These are phyloP conservation scores for Phytophthora crassamura DNA, from an alignment of 352 stramenopile species.

Conservation along the genomic window DNA sequence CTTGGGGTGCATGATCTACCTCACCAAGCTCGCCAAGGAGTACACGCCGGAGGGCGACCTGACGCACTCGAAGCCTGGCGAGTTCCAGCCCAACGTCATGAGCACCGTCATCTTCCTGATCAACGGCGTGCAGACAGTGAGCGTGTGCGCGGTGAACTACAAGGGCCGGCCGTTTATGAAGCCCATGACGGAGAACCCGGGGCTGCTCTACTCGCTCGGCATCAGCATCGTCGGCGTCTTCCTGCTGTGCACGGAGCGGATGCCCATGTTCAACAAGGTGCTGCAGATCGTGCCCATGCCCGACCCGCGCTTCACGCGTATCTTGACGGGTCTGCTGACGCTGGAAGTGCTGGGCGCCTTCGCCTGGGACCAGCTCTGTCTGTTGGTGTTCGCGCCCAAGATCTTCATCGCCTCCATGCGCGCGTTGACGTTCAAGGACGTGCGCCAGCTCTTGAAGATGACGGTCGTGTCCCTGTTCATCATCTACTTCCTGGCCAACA, in stretches of 20 bases:
- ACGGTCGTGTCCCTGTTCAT: conserved; percentile 78
- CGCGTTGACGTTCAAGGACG: conserved; percentile 79
- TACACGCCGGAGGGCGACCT: conserved; percentile 89
- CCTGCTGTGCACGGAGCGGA: conserved; percentile 92
- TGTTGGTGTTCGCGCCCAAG: conserved; percentile 86
- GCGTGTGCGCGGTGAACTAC: conserved; percentile 99
- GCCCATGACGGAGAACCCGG: conserved; percentile 95
- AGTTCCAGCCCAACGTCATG: conserved; percentile 98
- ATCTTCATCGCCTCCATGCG: conserved; percentile 87
- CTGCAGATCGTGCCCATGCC: conserved; percentile 94
- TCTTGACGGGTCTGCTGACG: conserved; percentile 82
- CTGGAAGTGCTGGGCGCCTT: conserved; percentile 89
- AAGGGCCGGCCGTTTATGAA: conserved; percentile 99
- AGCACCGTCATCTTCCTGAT: conserved; percentile 99
- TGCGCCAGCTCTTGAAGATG: conserved; percentile 89
- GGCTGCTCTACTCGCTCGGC: conserved; percentile 93
- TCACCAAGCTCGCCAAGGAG: conserved; percentile 91
- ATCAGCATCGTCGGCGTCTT: conserved; percentile 89
- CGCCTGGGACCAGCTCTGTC: conserved; percentile 85
- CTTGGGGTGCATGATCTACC: conserved; percentile 93
- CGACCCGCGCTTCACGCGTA: conserved; percentile 81
- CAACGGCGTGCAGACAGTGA: conserved; percentile 94
- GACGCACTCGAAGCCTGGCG: conserved; percentile 75
- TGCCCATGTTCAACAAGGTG: conserved; percentile 93
- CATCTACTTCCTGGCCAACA: conserved; percentile 90